phyloP scores from a whole-genome alignment of 78 protist species.

The Tieghemostelium lacteum region DNA sequence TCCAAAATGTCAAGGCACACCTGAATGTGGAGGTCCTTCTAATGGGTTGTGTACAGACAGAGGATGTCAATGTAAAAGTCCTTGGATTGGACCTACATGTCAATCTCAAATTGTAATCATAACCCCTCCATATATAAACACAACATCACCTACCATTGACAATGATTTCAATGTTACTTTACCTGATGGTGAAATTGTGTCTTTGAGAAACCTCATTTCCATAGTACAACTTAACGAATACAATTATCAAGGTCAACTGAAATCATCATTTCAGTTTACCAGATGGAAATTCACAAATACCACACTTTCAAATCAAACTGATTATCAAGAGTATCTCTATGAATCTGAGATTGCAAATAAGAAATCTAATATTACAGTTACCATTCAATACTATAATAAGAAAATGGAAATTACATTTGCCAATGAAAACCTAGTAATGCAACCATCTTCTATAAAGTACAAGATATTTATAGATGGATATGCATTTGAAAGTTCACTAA shows the following conservation, averaged over 20 bases:
- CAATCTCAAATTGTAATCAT: background rate
- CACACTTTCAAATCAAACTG: too few relatives aligned
- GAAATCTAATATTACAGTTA: background rate
- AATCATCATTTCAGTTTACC: too few relatives aligned
- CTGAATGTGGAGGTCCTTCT: background rate
- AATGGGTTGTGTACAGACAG: background rate
- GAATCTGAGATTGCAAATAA: too few relatives aligned
- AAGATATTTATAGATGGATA: slow-evolving; percentile 1
- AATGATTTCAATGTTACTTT: too few relatives aligned
- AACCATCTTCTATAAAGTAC: slow-evolving; percentile 20
- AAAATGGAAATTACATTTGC: background rate
- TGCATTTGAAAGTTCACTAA: background rate
- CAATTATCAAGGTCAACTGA: too few relatives aligned
- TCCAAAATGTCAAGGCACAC: background rate
- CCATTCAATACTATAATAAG: slow-evolving; percentile 1
- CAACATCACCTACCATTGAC: background rate
- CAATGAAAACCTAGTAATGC: background rate
- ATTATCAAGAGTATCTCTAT: too few relatives aligned
- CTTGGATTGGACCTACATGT: slow-evolving; percentile 1
- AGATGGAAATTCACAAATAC: too few relatives aligned
- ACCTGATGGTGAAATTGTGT: too few relatives aligned
- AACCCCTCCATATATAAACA: background rate
- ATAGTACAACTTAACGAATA: slow-evolving; percentile 7
- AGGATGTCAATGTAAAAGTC: background rate
- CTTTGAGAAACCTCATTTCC: background rate